Conservation (phyloP, 2,329 filamentous ascomycete species). For the Xylariaceae sp. region DNA sequence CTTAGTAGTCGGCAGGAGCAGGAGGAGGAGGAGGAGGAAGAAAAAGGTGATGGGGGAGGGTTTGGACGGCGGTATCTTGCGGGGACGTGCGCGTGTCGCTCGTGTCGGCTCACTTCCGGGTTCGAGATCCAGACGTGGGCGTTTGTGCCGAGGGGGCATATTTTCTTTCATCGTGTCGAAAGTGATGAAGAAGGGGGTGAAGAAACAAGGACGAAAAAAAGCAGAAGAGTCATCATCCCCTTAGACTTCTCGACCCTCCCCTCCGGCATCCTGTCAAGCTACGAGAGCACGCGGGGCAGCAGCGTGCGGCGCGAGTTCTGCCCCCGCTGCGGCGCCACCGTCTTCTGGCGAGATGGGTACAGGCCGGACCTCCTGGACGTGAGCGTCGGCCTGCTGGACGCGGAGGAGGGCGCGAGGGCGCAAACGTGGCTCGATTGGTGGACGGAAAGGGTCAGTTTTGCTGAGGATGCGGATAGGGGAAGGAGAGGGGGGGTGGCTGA, state of each 20-base stretch:
- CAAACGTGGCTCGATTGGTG: conserved; percentile 60
- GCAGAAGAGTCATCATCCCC: too few species aligned
- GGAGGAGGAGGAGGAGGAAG: conserved; percentile 20
- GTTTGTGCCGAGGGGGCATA: conserved; percentile 57
- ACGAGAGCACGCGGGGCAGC: conserved; percentile 48
- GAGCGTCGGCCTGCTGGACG: conserved; percentile 53
- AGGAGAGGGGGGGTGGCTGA: conserved; percentile 26
- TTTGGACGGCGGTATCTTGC: conserved; percentile 53
- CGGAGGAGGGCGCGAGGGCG: conserved; percentile 46
- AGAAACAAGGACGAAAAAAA: too few species aligned
- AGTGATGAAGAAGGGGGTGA: too few species aligned
- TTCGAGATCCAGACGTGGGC: conserved; percentile 62
- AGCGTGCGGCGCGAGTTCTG: conserved; percentile 61
- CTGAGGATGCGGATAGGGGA: conserved; percentile 42
- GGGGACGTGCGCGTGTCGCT: conserved; percentile 55
- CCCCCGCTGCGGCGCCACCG: conserved; percentile 53
- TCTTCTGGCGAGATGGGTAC: conserved; percentile 55
- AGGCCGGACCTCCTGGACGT: conserved; percentile 57
- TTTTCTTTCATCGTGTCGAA: conserved; percentile 45
- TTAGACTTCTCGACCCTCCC: conserved; percentile 35
- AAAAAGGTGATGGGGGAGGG: conserved; percentile 26
- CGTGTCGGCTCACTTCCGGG: conserved; percentile 55
- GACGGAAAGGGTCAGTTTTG: conserved; percentile 51
- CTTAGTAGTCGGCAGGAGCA: conserved; percentile 10
- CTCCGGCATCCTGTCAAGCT: conserved; percentile 42